Evolutionary conservation across 2,329 filamentous ascomycete species (phyloP), one percentile per base, ranked within the genome.

Genomic region (Pseudogymnoascus sp.): DNA sequence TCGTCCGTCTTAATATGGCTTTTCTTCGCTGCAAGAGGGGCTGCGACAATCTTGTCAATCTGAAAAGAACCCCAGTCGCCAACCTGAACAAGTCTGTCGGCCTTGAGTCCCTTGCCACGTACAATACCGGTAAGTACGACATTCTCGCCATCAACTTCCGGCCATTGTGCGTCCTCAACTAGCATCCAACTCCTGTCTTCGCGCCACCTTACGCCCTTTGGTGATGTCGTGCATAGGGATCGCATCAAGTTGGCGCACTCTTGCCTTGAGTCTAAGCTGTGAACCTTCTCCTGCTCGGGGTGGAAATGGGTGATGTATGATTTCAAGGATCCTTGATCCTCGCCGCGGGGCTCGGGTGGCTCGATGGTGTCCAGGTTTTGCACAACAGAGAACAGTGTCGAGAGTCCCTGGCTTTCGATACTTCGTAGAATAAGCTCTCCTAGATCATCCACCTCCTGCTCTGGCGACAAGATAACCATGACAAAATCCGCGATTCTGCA

Each of bases 171-270:
- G 28, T 93, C 84, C 67, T 99, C 95, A 4, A 93, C 85, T 63
- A 96, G 78, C 88, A 99, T 91, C 90, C 95, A 99, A 70, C 92
- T 96, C 68, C 95, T 84, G 67, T 96, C 91, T 61, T 99, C 95
- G 69, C 95, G 86, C 95, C 95, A 99, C 66, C 88, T 81, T n/a
- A 99, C 85, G 0, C 95, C 95, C 78, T 96, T 97, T 9, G 95
- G 93, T 45, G 89, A 92, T 37, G 89, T 91, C 67, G 88, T 96
- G 80, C 95, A 99, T 14, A 99, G 79, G 28, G 92, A 93, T 61
- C 96, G 85, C 75, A 97, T 89, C 38, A 96, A 80, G 73, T 97
- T 97, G 60, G 91, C 85, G 73, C 90, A 93, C 74, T 99, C 95
- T 72, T 96, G 92, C 71, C 90, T 84, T 65, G 85, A 93, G 72